These are phyloP conservation scores for Lachnellula hyalina DNA, from an alignment of 2,329 filamentous ascomycete species.

Conservation along the genomic window DNA sequence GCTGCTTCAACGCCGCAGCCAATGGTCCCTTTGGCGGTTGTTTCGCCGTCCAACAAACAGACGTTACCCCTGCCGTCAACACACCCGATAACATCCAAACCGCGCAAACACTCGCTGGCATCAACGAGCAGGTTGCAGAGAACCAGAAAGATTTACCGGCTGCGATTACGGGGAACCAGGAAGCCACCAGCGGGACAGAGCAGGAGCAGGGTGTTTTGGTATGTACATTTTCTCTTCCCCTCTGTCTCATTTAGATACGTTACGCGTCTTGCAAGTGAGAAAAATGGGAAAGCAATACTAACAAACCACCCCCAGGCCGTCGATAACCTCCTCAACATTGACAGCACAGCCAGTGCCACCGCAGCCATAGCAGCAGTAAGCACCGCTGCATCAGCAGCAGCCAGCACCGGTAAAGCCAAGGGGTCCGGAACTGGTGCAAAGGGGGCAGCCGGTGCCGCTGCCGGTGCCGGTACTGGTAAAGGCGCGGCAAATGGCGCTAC, in stretches of 20 bases:
- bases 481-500: not conserved
- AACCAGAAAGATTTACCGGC: constrained; percentile 47
- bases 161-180: constrained; percentile 39
- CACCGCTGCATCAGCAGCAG: not conserved
- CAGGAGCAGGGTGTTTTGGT: not conserved
- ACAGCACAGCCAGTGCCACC: not conserved
- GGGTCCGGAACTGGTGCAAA: not conserved
- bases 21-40: constrained; percentile 55
- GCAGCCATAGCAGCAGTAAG: no score
- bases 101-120: constrained; percentile 38
- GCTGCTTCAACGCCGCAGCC: constrained; percentile 53
- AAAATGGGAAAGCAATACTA: not conserved
- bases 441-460: not conserved
- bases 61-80: constrained; percentile 39
- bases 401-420: not conserved
- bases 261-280: not conserved
- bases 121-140: constrained; percentile 43
- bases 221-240: no score
- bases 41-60: constrained; percentile 51
- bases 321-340: not conserved
- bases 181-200: not conserved
- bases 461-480: not conserved
- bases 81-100: constrained; percentile 42
- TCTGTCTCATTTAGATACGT: not conserved
- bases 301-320: not conserved